Percentiles rank a stretch among this genome's conserved stretches.
phyloP scores from a whole-genome alignment of 805 yeast species.

The Kluyveromyces starmeri region DNA sequence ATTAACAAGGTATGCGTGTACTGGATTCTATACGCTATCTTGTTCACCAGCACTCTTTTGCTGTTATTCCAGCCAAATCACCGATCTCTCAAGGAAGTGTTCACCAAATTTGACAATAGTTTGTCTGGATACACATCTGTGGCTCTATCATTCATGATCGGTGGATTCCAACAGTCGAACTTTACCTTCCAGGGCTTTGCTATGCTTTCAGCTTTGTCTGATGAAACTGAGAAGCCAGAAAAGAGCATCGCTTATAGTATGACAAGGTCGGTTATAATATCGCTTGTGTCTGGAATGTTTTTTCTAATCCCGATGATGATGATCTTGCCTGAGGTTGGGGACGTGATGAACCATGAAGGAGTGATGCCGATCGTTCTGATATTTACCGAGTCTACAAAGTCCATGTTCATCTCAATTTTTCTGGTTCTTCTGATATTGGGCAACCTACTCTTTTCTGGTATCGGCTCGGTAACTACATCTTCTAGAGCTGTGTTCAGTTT shows the following conservation, averaged over 20 bases:
- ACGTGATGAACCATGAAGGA: conserved; percentile 49
- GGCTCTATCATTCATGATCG: conserved; percentile 57
- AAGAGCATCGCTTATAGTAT: conserved; percentile 67
- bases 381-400: conserved; percentile 61
- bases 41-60: conserved; percentile 56
- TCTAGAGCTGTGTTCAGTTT: conserved; percentile 76
- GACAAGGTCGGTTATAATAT: conserved; percentile 51
- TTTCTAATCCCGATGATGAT: conserved; percentile 65
- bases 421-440: conserved; percentile 59
- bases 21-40: conserved; percentile 66
- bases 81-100: conserved; percentile 48
- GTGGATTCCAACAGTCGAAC: conserved; percentile 69
- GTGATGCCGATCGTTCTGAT: conserved; percentile 74
- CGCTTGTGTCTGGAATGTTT: conserved; percentile 60
- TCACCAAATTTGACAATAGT: conserved; percentile 60
- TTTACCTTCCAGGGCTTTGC: conserved; percentile 80
- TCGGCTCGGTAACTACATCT: conserved; percentile 73
- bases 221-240: conserved; percentile 72
- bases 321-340: conserved; percentile 57
- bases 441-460: conserved; percentile 64
- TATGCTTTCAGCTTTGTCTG: conserved; percentile 71
- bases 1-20: conserved; percentile 62
- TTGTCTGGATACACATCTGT: conserved; percentile 66
- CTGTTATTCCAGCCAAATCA: conserved; percentile 49
- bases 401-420: conserved; percentile 59